phyloP scores from a whole-genome alignment of 257 asterid species.

The Sherardia arvensis region DNA sequence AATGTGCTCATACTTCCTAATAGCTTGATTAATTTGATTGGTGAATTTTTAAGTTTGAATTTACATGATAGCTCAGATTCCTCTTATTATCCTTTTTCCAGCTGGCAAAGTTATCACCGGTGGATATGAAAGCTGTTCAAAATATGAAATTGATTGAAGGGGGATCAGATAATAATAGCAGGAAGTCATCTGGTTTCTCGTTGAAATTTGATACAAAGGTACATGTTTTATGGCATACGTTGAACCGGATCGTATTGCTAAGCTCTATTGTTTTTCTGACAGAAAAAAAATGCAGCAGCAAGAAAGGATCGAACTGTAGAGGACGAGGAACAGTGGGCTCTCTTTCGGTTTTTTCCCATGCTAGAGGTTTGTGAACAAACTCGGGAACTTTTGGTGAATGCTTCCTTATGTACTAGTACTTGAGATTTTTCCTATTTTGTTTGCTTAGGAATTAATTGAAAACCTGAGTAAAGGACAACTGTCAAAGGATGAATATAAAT shows the following conservation, averaged over 20 bases:
- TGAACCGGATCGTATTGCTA: slow-evolving; percentile 10
- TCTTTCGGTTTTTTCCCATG: slow-evolving; percentile 83
- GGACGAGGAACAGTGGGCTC: slow-evolving; percentile 88
- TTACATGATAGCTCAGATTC: slow-evolving; percentile 6
- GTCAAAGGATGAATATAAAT: slow-evolving; percentile 68
- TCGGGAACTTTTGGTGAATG: too few species aligned
- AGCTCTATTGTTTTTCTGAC: slow-evolving; percentile 26
- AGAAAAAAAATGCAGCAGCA: slow-evolving; percentile 73
- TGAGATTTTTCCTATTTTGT: slow-evolving; percentile 9
- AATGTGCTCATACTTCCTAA: background rate
- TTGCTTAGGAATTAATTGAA: slow-evolving; percentile 66
- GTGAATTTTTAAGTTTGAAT: slow-evolving; percentile 4
- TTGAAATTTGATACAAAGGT: slow-evolving; percentile 95
- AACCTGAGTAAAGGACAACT: slow-evolving; percentile 66
- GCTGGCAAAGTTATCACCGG: slow-evolving; percentile 80
- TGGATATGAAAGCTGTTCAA: slow-evolving; percentile 79
- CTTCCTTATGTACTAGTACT: background rate
- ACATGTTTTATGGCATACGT: slow-evolving; percentile 6
- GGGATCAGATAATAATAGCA: slow-evolving; percentile 44
- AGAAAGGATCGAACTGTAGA: slow-evolving; percentile 83
- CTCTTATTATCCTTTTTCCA: slow-evolving; percentile 21
- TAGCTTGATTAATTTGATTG: background rate
- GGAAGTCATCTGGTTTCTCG: slow-evolving; percentile 64
- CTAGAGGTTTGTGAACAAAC: slow-evolving; percentile 48
- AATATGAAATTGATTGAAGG: slow-evolving; percentile 82